Evolutionary conservation across 176 grass and related monocot species (phyloP).

Genomic region (Urochloa ruziziensis): DNA sequence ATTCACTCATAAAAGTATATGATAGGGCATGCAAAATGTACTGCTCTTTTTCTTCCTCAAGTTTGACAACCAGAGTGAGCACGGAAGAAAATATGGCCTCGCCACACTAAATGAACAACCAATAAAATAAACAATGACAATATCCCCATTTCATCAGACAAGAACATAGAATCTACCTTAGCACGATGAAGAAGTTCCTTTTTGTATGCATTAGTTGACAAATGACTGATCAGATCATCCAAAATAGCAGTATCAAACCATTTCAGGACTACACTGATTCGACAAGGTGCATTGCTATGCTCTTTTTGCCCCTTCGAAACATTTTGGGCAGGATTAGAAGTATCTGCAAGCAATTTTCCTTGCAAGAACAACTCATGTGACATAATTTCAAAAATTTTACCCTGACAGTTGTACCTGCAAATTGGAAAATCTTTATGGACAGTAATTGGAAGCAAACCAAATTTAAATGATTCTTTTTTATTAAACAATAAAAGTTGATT

Average conservation of each 20-base stretch:
- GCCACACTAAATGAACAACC: not conserved
- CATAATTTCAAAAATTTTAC: conserved; percentile 73
- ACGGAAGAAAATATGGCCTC: not conserved
- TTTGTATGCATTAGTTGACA: conserved; percentile 47
- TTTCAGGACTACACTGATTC: conserved; percentile 38
- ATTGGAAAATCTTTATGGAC: conserved; percentile 23
- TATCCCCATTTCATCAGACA: conserved; percentile 13
- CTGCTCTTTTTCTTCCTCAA: not conserved
- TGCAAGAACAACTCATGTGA: conserved; percentile 82
- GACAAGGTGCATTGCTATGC: conserved; percentile 30
- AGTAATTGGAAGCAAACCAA: not conserved
- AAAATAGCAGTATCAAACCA: conserved; percentile 57
- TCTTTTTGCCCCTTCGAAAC: conserved; percentile 33
- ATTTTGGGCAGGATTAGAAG: conserved; percentile 19
- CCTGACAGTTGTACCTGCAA: conserved; percentile 65
- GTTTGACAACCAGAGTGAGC: not conserved
- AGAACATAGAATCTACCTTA: conserved; percentile 48
- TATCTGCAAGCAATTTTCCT: conserved; percentile 51
- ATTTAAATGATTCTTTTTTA: not conserved
- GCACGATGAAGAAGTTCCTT: conserved; percentile 64
- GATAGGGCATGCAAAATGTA: not conserved
- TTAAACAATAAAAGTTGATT: conserved; percentile 2
- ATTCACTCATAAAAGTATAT: not conserved
- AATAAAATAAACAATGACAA: not conserved
- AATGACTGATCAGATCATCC: conserved; percentile 57